Conservation (phyloP, 495 filamentous ascomycete species). For the Annulohypoxylon nitens region DNA sequence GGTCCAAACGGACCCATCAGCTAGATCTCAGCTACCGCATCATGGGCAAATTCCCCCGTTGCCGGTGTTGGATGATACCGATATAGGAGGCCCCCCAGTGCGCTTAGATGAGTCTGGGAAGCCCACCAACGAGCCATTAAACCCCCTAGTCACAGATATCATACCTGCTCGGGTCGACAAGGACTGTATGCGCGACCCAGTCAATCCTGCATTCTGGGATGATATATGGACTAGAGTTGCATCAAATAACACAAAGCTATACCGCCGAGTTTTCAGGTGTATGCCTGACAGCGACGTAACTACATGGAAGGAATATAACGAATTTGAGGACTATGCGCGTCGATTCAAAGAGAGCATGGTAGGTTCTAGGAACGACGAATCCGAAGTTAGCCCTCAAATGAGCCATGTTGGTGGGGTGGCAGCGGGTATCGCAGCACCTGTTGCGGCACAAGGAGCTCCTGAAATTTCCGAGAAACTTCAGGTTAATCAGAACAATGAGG, state of each 20-base stretch:
- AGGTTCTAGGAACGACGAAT: conserved; percentile 58
- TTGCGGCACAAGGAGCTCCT: conserved; percentile 39
- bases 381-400: conserved; percentile 48
- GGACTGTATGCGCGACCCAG: conserved; percentile 79
- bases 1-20: conserved; percentile 11
- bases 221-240: conserved; percentile 91
- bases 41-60: conserved; percentile 76
- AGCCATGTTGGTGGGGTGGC: conserved; percentile 55
- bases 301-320: conserved; percentile 94
- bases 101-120: conserved; percentile 58
- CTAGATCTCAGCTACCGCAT: conserved; percentile 58
- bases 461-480: conserved; percentile 52
- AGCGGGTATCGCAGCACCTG: conserved; percentile 42
- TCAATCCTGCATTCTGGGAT: conserved; percentile 84
- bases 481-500: conserved; percentile 41
- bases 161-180: conserved; percentile 67
- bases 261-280: conserved; percentile 92
- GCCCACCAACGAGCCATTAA: conserved; percentile 53
- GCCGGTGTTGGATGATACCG: conserved; percentile 78
- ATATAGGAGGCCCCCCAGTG: conserved; percentile 77
- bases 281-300: conserved; percentile 96
- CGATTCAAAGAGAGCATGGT: conserved; percentile 78
- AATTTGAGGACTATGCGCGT: conserved; percentile 82
- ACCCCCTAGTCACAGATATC: conserved; percentile 75
- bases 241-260: conserved; percentile 94